These are phyloP conservation scores for Yarrowia porcina DNA, from an alignment of 805 yeast genomes.

Conservation along the genomic window DNA sequence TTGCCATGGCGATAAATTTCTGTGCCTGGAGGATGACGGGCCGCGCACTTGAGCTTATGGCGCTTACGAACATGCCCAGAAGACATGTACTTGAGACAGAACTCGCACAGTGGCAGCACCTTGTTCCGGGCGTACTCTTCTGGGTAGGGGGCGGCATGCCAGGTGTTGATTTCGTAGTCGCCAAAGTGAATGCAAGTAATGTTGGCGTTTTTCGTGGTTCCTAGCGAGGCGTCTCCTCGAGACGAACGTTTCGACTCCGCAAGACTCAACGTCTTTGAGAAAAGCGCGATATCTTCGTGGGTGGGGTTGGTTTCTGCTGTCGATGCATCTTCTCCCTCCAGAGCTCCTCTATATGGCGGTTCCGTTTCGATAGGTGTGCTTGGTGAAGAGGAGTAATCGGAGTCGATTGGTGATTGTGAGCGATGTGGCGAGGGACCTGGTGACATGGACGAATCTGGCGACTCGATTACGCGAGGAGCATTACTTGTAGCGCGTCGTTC, in stretches of 20 bases:
- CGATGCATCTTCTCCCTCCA: conserved; percentile 55
- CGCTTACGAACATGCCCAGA: conserved; percentile 64
- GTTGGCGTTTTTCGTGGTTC: conserved; percentile 37
- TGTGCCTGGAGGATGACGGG: conserved; percentile 80
- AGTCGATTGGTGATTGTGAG: neutral
- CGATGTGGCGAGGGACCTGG: neutral
- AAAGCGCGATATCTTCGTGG: conserved; percentile 47
- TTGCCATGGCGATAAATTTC: conserved; percentile 79
- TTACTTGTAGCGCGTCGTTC: neutral
- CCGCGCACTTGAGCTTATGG: conserved; percentile 71
- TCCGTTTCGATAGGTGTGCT: conserved; percentile 36
- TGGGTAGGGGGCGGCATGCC: conserved; percentile 94
- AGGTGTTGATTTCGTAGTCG: conserved; percentile 72
- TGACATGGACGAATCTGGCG: neutral
- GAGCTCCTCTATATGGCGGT: conserved; percentile 65
- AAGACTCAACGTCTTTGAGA: conserved; percentile 39
- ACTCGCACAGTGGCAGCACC: conserved; percentile 74
- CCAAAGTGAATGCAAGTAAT: conserved; percentile 68
- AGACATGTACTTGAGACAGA: conserved; percentile 74
- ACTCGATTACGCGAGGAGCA: neutral
- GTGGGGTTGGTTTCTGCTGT: conserved; percentile 63
- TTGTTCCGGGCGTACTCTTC: conserved; percentile 67
- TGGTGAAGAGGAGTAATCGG: conserved; percentile 9
- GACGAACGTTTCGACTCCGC: conserved; percentile 27
- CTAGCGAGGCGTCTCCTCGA: conserved; percentile 29